Evolutionary conservation across 331 rosid species (phyloP), one percentile per base, ranked within the genome.

Genomic region (Saraca asoca): DNA sequence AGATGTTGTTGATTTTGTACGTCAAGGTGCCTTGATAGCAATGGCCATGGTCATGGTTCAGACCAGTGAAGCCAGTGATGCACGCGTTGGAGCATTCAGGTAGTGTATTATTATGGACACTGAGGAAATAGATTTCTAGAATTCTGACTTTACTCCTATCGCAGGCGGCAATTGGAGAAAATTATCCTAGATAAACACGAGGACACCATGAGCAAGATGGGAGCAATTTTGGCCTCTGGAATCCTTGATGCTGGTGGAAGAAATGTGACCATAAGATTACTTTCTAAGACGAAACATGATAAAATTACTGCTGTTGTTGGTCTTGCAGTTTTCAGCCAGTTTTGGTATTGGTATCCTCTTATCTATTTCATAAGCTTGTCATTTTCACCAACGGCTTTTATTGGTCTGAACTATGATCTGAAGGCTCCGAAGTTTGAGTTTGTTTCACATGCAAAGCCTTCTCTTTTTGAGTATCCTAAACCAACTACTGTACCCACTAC

Each of bases 201-300:
- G 76, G 98, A 93, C 69, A 93, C 98, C 53, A 93, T 93, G 98
- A 93, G 98, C 88, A 93, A 93, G 83, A 93, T 93, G 98, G 98
- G 98, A 62, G 98, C 98, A 58, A 93, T 93, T 73, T 83, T 93
- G 80, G 98, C 98, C 56, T 90, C 98, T 12, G 98, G 98, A 79
- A 90, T 93, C 77, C 95, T 93, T 75, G 97, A 93, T 85, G 98
- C 96, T 7, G 98, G 98, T 59, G 98, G 98, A 63, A 90, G 98
- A 80, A 93, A 93, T 78, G 98, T 93, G 70, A 93, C 98, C 46
- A 88, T 93, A 19, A 83, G 93, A 69, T 72, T 93, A 59, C 95
- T 83, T 53, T 93, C 98, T 9, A 93, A 93, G 85, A 82, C 98
- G 54, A 93, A 93, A 73, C 98, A 93, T 77, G 96, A 93, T 55